Evolutionary conservation across 805 yeast genomes (phyloP).

Genomic region (Metschnikowia rubicola): DNA sequence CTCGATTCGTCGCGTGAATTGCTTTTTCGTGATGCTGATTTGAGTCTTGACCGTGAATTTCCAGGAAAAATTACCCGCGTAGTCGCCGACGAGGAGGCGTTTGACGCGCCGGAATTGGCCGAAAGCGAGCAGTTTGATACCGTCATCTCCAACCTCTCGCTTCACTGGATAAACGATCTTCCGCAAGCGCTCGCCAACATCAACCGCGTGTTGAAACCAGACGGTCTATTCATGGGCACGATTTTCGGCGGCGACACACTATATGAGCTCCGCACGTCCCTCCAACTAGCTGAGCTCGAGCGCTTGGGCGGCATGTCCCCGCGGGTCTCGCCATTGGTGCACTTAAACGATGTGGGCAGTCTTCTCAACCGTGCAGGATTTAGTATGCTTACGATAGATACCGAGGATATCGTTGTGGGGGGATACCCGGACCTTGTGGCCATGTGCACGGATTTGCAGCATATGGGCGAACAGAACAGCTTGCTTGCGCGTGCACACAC

Average conservation of each 20-base stretch:
- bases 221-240: constrained; percentile 78
- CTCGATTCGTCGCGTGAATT: constrained; percentile 57
- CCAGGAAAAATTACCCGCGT: constrained; percentile 45
- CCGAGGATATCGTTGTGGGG: constrained; percentile 76
- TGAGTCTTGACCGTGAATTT: constrained; percentile 40
- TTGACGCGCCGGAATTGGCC: constrained; percentile 40
- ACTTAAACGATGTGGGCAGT: constrained; percentile 70
- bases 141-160: constrained; percentile 64
- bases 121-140: constrained; percentile 54
- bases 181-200: constrained; percentile 59
- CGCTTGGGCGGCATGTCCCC: constrained; percentile 78
- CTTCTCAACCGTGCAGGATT: constrained; percentile 73
- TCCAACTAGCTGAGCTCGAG: constrained; percentile 81
- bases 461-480: constrained; percentile 85
- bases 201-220: constrained; percentile 62
- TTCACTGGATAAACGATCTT: constrained; percentile 88
- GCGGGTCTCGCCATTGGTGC: constrained; percentile 76
- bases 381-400: constrained; percentile 76
- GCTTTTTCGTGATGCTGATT: constrained; percentile 49
- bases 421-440: constrained; percentile 69
- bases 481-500: constrained; percentile 44
- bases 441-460: constrained; percentile 65
- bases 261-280: constrained; percentile 74
- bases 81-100: constrained; percentile 66
- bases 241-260: constrained; percentile 82